Evolutionary conservation across 148 eudicot species (phyloP), one percentile per base, ranked within the genome.

Genomic region (Chenopodium formosanum): DNA sequence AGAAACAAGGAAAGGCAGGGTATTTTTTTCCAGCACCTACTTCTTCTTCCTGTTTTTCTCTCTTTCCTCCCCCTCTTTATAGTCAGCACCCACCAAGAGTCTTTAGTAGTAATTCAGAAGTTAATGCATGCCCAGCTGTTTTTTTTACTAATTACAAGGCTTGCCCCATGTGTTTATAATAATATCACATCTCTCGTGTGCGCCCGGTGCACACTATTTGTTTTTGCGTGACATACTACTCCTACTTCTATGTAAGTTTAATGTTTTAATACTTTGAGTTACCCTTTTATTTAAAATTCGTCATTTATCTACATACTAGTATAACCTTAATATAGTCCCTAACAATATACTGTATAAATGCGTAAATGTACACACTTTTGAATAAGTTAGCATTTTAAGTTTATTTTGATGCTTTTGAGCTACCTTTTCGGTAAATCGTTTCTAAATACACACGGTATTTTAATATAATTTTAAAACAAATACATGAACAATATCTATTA

Each of bases 141-240:
- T 56, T 56, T 81, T 78, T 74, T 83, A 81, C 85, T 76, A 82
- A 81, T 85, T 76, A 78, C 76, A 76, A 70, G 78, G 68, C 86
- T 69, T 84, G 44, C 31, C 79, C 73, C 86, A 77, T 84, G 81
- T 80, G 78, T 80, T 73, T 58, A 9, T 25, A 63, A 27, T 62
- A 64, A 80, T 72, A 46, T 37, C 31, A 5, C 17, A 17, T 14
- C 4, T 56, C 62, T 56, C 62, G 0, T 56, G 22, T 56, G 62
- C 62, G 17, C 7, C 62, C 4, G 22, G 0, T 56, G 62, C 17
- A 56, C 62, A 17, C 6, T 56, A 56, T 56, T 56, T 14, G 20
- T 56, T 56, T 56, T 4, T 5, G 22, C 17, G 22, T 19, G 17
- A 17, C 62, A 17, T 5, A 2, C 62, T 22, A 17, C 22, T 2